Base-by-base conservation (phyloP, 345 rosid genomes). In the Linum usitatissimum region DNA sequence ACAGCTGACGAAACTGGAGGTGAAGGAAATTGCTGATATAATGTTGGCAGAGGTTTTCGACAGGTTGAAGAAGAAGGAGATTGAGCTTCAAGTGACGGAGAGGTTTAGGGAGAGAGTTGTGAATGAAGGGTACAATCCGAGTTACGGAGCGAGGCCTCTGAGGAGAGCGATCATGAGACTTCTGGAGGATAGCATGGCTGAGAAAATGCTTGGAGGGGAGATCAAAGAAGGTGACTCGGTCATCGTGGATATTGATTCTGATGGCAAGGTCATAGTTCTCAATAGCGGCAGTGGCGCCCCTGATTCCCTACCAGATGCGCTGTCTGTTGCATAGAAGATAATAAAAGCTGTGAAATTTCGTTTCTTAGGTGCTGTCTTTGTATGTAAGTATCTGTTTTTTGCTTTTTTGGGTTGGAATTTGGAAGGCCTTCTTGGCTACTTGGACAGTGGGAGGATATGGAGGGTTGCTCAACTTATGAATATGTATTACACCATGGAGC, bases 161-260 rank as follows among this genome's bases (percentile, higher is more conserved):
- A 80, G 99, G 77, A 81, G 99, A 73, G 99, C 97, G 19, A 86
- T 94, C 0, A 90, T 88, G 97, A 83, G 96, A 73, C 86, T 90
- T 18, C 75, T 94, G 53, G 99, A 94, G 70, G 99, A 94, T 72
- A 83, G 89, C 68, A 84, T 94, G 99, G 99, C 97, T 1, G 99
- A 94, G 87, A 93, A 93, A 73, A 87, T 93, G 99, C 97, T 94
- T 19, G 79, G 87, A 18, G 75, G 95, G 66, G 97, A 90, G 64
- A 94, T 94, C 68, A 94, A 86, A 63, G 95, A 90, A 51, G 96
- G 99, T 6, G 96, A 90, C 66, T 90, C 91, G 0, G 97, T 90
- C 9, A 93, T 93, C 0, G 90, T 87, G 6, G 99, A 93, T 70
- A 95, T 90, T 0, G 89, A 90, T 67, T 77, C 81, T 0, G 84